Percentiles rank a stretch among this genome's conserved stretches.
Conservation (phyloP, 257 asterid species). For the Cynanchum wilfordii region DNA sequence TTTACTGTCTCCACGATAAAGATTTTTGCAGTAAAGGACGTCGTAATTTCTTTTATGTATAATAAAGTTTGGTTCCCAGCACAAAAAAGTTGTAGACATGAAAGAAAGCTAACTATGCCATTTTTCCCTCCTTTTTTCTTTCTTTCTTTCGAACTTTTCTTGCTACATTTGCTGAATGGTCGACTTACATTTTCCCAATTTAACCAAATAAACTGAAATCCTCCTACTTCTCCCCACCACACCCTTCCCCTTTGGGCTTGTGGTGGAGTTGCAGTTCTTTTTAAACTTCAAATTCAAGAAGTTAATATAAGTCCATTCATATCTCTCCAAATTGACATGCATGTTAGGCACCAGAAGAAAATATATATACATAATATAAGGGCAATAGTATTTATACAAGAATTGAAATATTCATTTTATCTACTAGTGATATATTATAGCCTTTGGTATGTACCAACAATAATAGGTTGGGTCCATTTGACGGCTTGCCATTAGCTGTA, state of each 20-base stretch:
- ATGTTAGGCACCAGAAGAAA: too few relatives aligned
- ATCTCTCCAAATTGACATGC: too few relatives aligned
- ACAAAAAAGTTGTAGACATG: neutral
- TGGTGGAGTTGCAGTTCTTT: neutral
- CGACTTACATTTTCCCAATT: neutral
- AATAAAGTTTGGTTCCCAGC: neutral
- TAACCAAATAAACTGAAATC: neutral
- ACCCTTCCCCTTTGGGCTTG: neutral
- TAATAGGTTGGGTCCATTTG: constrained; percentile 45
- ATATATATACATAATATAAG: too few relatives aligned
- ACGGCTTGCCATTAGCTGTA: constrained; percentile 66
- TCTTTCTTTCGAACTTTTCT: neutral
- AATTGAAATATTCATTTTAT: too few relatives aligned
- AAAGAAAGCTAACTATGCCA: neutral
- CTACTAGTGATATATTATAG: too few relatives aligned
- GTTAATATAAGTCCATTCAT: too few relatives aligned
- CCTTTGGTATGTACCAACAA: neutral
- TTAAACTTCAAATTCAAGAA: too few relatives aligned
- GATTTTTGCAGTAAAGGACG: neutral
- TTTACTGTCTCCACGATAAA: neutral
- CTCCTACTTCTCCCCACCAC: neutral
- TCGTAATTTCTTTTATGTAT: neutral
- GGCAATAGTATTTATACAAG: too few relatives aligned
- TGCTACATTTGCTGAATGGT: neutral
- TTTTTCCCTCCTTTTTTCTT: neutral